Percentiles rank a stretch among this genome's conserved stretches.
phyloP scores from a whole-genome alignment of 2,329 filamentous ascomycete species.

The Ophiostoma tasmaniense region DNA sequence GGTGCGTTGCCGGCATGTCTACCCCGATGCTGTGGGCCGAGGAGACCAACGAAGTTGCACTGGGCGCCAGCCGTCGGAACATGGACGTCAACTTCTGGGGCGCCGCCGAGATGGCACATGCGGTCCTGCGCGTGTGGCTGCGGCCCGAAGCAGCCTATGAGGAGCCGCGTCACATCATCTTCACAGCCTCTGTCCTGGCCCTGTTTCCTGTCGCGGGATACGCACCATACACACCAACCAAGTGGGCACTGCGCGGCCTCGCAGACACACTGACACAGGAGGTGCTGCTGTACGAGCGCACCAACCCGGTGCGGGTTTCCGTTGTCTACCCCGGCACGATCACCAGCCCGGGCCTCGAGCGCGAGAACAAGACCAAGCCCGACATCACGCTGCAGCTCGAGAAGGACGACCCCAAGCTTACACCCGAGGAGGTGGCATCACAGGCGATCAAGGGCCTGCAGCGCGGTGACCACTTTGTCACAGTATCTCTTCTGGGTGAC shows the following conservation, averaged over 20 bases:
- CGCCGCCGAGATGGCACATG: conserved; percentile 75
- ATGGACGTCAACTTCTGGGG: conserved; percentile 95
- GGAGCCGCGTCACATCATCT: conserved; percentile 68
- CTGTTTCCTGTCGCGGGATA: conserved; percentile 78
- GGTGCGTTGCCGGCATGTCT: conserved; percentile 76
- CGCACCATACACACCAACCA: conserved; percentile 71
- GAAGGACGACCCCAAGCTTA: conserved; percentile 70
- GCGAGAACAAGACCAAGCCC: conserved; percentile 73
- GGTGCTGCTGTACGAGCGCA: conserved; percentile 71
- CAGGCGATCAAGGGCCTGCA: conserved; percentile 66
- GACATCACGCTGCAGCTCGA: conserved; percentile 71
- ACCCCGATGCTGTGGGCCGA: conserved; percentile 72
- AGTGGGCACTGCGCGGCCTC: conserved; percentile 74
- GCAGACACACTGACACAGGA: conserved; percentile 80
- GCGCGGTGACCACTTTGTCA: conserved; percentile 68
- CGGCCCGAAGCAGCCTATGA: conserved; percentile 37
- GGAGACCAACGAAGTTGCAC: conserved; percentile 46
- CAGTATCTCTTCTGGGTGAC: conserved; percentile 62
- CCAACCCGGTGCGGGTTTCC: conserved; percentile 59
- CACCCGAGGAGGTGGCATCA: conserved; percentile 66
- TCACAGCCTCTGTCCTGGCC: conserved; percentile 70
- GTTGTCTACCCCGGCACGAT: conserved; percentile 82
- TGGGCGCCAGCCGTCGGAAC: conserved; percentile 59
- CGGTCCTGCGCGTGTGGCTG: conserved; percentile 69
- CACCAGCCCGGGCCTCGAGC: conserved; percentile 61